Evolutionary conservation across 768 basidiomycete species (phyloP), one percentile per base, ranked within the genome.

Genomic region (Rhodotorula diobovata): DNA sequence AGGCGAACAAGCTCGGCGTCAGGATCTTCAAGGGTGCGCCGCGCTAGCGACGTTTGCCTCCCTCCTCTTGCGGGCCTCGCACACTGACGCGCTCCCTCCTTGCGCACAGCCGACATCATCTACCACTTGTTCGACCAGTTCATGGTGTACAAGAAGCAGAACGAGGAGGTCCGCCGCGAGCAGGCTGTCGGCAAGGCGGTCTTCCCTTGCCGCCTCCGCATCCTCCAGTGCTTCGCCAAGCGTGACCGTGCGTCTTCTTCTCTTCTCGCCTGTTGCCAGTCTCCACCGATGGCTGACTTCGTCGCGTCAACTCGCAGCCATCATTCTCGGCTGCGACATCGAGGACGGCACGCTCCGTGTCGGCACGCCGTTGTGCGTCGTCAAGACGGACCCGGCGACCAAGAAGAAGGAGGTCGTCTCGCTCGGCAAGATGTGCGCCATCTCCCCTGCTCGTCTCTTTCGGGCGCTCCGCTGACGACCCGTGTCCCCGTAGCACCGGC

Each of bases 81-180:
- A 62, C 58, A 30, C 41, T 43, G 41, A 43, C 41, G 2, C 14
- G 41, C 41, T 23, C 21, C 15, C n/a, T 61, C 16, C 18, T 69
- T 12, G 4, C 25, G 10, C 72, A 37, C 79, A 97, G 95, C 95
- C 72, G 93, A 96, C 81, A 97, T 98, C 79, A 98, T 99, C 76
- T 99, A 99, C 81, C 95, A 97, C 80, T 82, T 99, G 56, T 97
- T 98, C 79, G 94, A 98, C 79, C 87, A 92, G 25, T 98, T 98
- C 83, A 96, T 88, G 54, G 90, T 88, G 2, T 98, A 98, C 81
- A 95, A 95, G 79, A 85, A 85, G 70, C 90, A 92, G 81, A 93
- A 97, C 64, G 84, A 85, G 68, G 95, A 96, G 80, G 91, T 91
- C n/a, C 94, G 93, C 81, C 86, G 91, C 50, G 86, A 83, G 75